phyloP scores from a whole-genome alignment of 1,284 basidiomycete genomes.

The Trichosporon asahii region DNA sequence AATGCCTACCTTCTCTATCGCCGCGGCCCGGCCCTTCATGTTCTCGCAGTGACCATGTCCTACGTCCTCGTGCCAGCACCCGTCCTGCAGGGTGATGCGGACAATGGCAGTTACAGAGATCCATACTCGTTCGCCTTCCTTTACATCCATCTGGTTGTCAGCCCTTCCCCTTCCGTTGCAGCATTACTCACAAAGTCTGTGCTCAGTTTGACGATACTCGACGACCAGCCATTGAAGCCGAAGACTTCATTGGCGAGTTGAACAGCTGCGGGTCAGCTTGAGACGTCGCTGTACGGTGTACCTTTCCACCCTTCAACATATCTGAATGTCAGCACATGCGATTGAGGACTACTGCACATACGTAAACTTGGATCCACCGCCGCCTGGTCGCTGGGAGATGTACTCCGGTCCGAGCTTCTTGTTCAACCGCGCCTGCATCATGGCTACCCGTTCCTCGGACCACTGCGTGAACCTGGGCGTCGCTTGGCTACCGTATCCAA shows the following conservation, averaged over 20 bases:
- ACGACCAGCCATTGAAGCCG: slow-evolving; percentile 97
- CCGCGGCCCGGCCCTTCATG: slow-evolving; percentile 73
- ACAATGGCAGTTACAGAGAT: slow-evolving; percentile 82
- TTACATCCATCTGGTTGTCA: slow-evolving; percentile 57
- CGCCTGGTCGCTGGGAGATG: slow-evolving; percentile 81
- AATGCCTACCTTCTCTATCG: slow-evolving; percentile 79
- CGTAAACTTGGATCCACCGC: slow-evolving; percentile 70
- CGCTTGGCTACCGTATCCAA: slow-evolving; percentile 7
- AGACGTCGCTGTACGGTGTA: slow-evolving; percentile 19
- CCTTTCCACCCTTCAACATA: slow-evolving; percentile 95
- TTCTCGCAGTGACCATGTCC: slow-evolving; percentile 89
- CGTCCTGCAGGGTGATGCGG: slow-evolving; percentile 81
- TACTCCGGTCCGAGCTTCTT: slow-evolving; percentile 91
- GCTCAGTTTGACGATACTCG: slow-evolving; percentile 71
- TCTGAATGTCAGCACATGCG: slow-evolving; percentile 52
- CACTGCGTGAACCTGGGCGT: slow-evolving; percentile 34
- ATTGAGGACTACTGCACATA: slow-evolving; percentile 25
- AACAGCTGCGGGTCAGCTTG: slow-evolving; percentile 58
- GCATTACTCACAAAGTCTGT: slow-evolving; percentile 58
- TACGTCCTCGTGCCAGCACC: slow-evolving; percentile 85
- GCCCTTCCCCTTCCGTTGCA: neutral
- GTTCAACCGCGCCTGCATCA: slow-evolving; percentile 75
- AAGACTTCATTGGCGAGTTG: slow-evolving; percentile 97
- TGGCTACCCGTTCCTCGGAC: slow-evolving; percentile 63
- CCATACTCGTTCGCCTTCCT: slow-evolving; percentile 64